Base-by-base conservation (phyloP, 1,139 yeast genomes). In the Pichia sp. region DNA sequence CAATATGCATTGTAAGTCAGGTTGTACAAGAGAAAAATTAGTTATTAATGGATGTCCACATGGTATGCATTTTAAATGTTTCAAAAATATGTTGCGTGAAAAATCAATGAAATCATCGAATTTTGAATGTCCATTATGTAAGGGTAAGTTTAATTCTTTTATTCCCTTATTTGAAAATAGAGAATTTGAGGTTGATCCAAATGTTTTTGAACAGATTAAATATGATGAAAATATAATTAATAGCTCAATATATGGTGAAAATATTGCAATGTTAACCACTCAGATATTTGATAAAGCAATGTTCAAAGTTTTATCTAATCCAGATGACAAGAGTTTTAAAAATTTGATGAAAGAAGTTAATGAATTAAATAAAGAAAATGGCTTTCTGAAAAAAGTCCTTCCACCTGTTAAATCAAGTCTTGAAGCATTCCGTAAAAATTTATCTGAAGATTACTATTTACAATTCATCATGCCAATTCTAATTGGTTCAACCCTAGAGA, bases 11-110 rank as follows among this genome's bases (percentile, higher is more conserved):
- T 11, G 30, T 10, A 24, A 34, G n/a, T 41, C 53, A 2, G 22
- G 40, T 24, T 51, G 53, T 42, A 47, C 55, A 4, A 51, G 49
- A 35, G 51, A 55, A n/a, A 61, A 63, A 9, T 48, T 65, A 34
- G 79, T 77, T 5, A 65, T 74, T 20, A 67, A 76, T 4, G 78
- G 86, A 3, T 83, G 92, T 65, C 81, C 84, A 24, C 94, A 83
- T 62, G 80, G 78, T 9, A 73, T 82, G 65, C 94, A 83, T 60
- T 70, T 65, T 51, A 56, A 61, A 12, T 84, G 94, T 60, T 77
- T 58, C 61, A 58, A 27, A 57, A 57, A 57, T 63, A 60, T 60
- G 67, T 53, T 61, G 61, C 59, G 52, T 11, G 55, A 55, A 33
- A 53, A 52, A 30, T 32, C 41, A 4, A 36, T 45, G 24, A 41